Conservation (phyloP, 345 rosid genomes). For the Brassica carinata region DNA sequence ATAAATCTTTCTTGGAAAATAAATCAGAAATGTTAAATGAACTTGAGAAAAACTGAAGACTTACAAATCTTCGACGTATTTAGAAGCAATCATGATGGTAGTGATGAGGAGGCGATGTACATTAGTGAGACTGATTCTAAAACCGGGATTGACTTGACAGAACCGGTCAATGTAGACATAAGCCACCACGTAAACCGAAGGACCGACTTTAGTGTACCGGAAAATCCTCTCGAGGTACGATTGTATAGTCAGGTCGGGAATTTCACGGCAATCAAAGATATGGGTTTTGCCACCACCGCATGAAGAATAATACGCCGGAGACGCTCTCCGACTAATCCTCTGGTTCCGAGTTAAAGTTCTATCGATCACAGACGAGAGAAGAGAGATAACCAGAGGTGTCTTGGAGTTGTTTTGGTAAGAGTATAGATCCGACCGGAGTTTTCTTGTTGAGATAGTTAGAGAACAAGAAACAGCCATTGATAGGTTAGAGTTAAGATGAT, state of each 20-base stretch:
- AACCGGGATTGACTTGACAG: background rate
- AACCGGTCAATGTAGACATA: slow-evolving; percentile 4
- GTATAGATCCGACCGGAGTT: background rate
- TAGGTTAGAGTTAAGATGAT: background rate
- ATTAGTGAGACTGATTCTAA: background rate
- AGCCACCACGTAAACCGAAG: background rate
- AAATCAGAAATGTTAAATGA: background rate
- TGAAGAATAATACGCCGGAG: background rate
- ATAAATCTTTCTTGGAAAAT: background rate
- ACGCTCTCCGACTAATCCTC: background rate
- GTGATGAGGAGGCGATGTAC: background rate
- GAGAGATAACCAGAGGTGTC: background rate
- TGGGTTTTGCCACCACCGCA: background rate
- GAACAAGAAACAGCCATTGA: background rate
- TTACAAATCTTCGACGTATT: background rate
- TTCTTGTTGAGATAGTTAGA: background rate
- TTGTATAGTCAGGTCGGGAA: background rate
- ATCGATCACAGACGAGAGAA: background rate
- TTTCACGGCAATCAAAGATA: background rate
- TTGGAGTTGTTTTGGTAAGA: background rate
- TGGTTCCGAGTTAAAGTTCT: background rate
- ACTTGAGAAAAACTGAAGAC: background rate
- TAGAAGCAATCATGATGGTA: background rate
- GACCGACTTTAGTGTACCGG: slow-evolving; percentile 2
- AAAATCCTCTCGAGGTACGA: background rate